Base-by-base conservation (phyloP, 768 basidiomycete species). In the Leccinum uliginosum region DNA sequence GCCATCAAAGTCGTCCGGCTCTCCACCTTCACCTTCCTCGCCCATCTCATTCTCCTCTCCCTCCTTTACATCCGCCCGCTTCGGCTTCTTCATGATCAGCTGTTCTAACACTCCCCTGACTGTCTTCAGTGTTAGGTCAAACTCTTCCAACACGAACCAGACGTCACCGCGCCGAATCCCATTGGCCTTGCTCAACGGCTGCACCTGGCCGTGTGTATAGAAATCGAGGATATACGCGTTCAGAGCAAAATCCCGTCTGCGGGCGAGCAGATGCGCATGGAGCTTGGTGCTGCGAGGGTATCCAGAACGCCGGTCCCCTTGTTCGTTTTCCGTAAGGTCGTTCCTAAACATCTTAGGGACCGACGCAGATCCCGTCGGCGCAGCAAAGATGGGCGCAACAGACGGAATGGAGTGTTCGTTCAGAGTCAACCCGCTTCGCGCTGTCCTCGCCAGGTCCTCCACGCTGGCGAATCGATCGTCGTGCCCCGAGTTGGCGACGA, bases 221-320 rank as follows among this genome's bases (percentile, higher is more conserved):
- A 87, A 90, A 63, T 90, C 88, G 46, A 81, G 71, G 15, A 89
- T 67, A 62, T 87, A 87, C 0, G 84, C 86, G 57, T 89, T 88
- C 46, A 87, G 74, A 9, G 70, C 71, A 45, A 70, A 69, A 6
- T 35, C 9, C 15, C n/a, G 44, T 6, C 19, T 19, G 19, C 44
- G 44, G 44, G 44, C 17, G 17, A 38, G 27, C 6, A 29, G 9
- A 24, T n/a, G 44, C 9, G 15, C 4, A 4, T 51, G 23, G 0
- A 6, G 3, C 9, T 54, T 58, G 23, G 38, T 9, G 17, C 38
- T 6, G 1, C 15, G 40, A 26, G 35, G 48, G 6, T 34, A 24
- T 4, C 46, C 40, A 1, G 55, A 53, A 23, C 10, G 19, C 23
- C 43, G 40, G 12, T 58, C 27, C 23, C 29, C 50, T 2, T 48